Evolutionary conservation across 805 yeast species (phyloP).

Genomic region (Yarrowia alimentaria): DNA sequence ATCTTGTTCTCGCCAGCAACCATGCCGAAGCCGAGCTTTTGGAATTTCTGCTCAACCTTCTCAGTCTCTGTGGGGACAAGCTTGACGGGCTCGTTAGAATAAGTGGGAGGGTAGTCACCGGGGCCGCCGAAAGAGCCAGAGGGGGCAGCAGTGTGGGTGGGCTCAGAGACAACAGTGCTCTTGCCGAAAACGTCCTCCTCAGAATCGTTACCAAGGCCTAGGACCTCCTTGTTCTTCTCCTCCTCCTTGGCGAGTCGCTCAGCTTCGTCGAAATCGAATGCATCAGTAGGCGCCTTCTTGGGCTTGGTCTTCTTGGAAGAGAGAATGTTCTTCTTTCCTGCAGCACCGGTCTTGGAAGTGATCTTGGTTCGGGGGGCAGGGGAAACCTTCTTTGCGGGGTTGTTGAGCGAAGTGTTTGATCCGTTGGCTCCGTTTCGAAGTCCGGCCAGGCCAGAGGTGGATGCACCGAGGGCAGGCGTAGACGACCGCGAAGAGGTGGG

Average conservation of each 20-base stretch:
- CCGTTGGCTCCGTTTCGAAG: slow-evolving; percentile 28
- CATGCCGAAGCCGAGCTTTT: slow-evolving; percentile 90
- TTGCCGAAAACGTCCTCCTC: slow-evolving; percentile 28
- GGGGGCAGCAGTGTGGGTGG: slow-evolving; percentile 26
- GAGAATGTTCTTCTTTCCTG: slow-evolving; percentile 35
- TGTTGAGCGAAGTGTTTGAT: slow-evolving; percentile 19
- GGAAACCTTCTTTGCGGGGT: slow-evolving; percentile 31
- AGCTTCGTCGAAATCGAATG: slow-evolving; percentile 61
- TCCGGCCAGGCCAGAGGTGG: slow-evolving; percentile 28
- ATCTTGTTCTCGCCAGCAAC: slow-evolving; percentile 42
- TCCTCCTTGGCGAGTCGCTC: slow-evolving; percentile 81
- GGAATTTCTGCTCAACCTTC: slow-evolving; percentile 44
- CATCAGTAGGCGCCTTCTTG: slow-evolving; percentile 43
- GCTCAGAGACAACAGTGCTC: slow-evolving; percentile 9
- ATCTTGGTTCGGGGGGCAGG: slow-evolving; percentile 22
- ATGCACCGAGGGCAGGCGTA: slow-evolving; percentile 36
- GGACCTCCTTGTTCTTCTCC: slow-evolving; percentile 56
- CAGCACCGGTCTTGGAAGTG: slow-evolving; percentile 29
- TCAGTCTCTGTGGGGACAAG: slow-evolving; percentile 27
- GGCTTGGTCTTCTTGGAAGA: slow-evolving; percentile 39
- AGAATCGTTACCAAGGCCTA: slow-evolving; percentile 45
- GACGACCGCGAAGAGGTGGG: slow-evolving; percentile 46
- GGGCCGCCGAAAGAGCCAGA: slow-evolving; percentile 26
- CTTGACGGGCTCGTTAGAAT: slow-evolving; percentile 21
- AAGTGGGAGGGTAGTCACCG: slow-evolving; percentile 14